phyloP scores from a whole-genome alignment of 1,139 yeast genomes.

The Geotrichum aggregatum region DNA sequence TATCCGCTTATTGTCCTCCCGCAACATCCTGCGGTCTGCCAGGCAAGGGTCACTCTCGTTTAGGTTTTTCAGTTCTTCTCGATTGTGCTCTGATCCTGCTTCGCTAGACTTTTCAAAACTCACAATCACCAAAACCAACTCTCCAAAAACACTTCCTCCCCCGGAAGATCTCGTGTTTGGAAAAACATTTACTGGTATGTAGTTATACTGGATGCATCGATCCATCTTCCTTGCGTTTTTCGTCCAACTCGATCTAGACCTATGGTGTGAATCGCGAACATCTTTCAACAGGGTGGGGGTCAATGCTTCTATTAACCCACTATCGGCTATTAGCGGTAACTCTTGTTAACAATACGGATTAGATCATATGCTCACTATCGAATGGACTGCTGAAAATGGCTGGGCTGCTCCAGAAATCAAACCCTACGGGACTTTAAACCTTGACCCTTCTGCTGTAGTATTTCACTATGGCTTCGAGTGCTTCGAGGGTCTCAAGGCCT shows the following conservation, averaged over 20 bases:
- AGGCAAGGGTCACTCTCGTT: background rate
- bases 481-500: conserved; percentile 96
- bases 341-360: background rate
- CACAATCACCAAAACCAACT: conserved; percentile 50
- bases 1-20: background rate
- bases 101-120: conserved; percentile 65
- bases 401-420: conserved; percentile 84
- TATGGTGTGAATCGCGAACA: background rate
- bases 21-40: conserved; percentile 1
- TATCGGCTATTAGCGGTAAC: background rate
- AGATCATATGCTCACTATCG: conserved; percentile 82
- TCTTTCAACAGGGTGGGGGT: background rate
- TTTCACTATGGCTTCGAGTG: conserved; percentile 93
- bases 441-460: conserved; percentile 86
- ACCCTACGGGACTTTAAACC: conserved; percentile 69
- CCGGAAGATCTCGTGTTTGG: conserved; percentile 82
- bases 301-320: background rate
- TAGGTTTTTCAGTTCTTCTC: conserved; percentile 12
- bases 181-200: conserved; percentile 57
- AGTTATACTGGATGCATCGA: conserved; percentile 23
- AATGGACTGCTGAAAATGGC: conserved; percentile 73
- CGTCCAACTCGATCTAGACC: too few relatives aligned
- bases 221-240: too few relatives aligned
- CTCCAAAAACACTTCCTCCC: conserved; percentile 64
- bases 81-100: conserved; percentile 12